These are phyloP conservation scores for Kluyveromyces siamensis DNA, from an alignment of 805 yeast genomes.

Conservation along the genomic window DNA sequence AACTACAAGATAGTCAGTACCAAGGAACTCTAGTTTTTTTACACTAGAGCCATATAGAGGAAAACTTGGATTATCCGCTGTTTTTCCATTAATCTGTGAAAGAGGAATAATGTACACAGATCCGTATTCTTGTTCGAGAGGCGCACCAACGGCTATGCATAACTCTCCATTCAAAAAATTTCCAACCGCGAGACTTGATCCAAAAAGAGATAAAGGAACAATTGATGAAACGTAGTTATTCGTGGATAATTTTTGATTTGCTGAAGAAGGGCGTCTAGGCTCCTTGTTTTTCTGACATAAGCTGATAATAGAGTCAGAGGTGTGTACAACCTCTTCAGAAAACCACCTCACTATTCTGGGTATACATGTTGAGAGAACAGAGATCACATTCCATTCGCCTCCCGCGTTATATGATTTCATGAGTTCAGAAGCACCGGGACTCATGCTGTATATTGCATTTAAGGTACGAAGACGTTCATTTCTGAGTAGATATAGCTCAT, in stretches of 20 bases:
- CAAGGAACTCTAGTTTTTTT: constrained; percentile 21
- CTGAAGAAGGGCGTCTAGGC: neutral
- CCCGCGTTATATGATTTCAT: constrained; percentile 20
- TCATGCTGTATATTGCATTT: constrained; percentile 9
- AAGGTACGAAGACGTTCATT: constrained; percentile 9
- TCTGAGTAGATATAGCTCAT: constrained; percentile 29
- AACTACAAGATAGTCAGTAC: constrained; percentile 33
- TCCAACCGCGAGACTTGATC: constrained; percentile 36
- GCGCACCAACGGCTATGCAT: constrained; percentile 44
- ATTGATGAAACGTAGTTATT: constrained; percentile 15
- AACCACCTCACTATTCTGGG: constrained; percentile 4
- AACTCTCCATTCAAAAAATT: constrained; percentile 31
- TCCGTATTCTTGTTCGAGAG: constrained; percentile 36
- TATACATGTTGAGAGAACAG: constrained; percentile 14
- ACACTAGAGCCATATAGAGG: constrained; percentile 36
- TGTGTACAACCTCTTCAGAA: neutral
- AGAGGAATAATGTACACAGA: constrained; percentile 38
- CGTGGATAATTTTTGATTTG: neutral
- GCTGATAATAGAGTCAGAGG: neutral
- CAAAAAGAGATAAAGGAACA: constrained; percentile 33
- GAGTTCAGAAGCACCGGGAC: constrained; percentile 16
- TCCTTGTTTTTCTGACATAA: neutral
- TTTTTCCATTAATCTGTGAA: constrained; percentile 8
- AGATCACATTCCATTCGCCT: constrained; percentile 18
- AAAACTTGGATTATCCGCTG: constrained; percentile 3